Conservation (phyloP, 2,329 filamentous ascomycete genomes). For the Ascochyta koolunga region DNA sequence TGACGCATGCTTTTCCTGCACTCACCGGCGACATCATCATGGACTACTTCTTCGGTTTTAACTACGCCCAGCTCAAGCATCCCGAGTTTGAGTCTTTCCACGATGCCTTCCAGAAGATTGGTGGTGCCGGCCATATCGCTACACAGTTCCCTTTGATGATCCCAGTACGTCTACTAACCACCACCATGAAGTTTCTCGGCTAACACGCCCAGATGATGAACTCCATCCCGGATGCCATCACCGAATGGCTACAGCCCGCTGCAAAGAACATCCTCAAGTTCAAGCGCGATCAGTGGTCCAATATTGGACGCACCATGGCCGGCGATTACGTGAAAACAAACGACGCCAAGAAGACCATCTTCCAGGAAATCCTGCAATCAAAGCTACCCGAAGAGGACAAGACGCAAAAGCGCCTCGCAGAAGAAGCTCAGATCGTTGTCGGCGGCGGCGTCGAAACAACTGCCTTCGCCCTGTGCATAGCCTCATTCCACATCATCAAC, state of each 20-base stretch:
- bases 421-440: conserved; percentile 48
- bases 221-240: conserved; percentile 37
- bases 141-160: conserved; percentile 42
- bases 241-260: conserved; percentile 40
- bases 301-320: conserved; percentile 35
- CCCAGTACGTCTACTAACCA: conserved; percentile 26
- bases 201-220: conserved; percentile 36
- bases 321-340: conserved; percentile 41
- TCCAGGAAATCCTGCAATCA: conserved; percentile 41
- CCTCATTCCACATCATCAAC: conserved; percentile 43
- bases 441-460: conserved; percentile 51
- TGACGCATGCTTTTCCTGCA: conserved; percentile 46
- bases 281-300: conserved; percentile 35
- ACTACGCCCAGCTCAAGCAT: conserved; percentile 40
- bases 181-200: neutral
- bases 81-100: conserved; percentile 45
- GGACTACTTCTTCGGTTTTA: conserved; percentile 50
- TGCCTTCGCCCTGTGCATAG: conserved; percentile 38
- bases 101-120: conserved; percentile 43
- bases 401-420: conserved; percentile 43
- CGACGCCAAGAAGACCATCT: conserved; percentile 43
- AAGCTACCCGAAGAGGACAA: conserved; percentile 46
- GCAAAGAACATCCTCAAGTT: conserved; percentile 40
- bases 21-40: conserved; percentile 56
- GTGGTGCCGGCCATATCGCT: conserved; percentile 38